Percentiles rank a stretch among this genome's conserved stretches.
Conservation (phyloP, 2,329 filamentous ascomycete genomes). For the Claviceps sp. region DNA sequence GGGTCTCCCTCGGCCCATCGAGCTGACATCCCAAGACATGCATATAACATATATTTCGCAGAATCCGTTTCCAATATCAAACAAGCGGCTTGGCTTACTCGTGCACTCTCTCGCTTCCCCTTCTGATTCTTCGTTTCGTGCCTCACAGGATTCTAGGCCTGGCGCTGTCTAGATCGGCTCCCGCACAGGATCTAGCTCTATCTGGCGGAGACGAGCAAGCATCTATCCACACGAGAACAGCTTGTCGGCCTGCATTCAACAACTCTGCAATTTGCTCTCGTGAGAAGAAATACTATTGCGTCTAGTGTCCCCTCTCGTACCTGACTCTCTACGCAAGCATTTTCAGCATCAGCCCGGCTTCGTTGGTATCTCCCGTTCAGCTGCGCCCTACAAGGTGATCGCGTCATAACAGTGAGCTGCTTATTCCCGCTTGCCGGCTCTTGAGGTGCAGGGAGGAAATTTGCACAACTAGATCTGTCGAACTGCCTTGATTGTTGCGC, state of each 20-base stretch:
- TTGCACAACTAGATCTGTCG: background rate
- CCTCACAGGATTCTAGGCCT: background rate
- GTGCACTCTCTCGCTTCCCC: background rate
- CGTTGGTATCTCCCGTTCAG: background rate
- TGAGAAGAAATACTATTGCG: background rate
- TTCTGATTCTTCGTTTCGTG: background rate
- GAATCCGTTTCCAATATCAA: background rate
- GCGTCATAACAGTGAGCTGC: background rate
- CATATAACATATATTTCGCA: background rate
- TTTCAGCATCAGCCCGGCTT: background rate
- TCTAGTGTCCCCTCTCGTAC: background rate
- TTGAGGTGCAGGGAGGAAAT: background rate
- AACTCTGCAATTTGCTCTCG: background rate
- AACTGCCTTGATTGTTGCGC: constrained; percentile 6
- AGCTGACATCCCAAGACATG: background rate
- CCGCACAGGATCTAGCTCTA: background rate
- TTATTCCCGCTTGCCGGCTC: background rate
- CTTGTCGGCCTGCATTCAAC: background rate
- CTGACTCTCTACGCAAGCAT: background rate
- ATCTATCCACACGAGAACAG: background rate
- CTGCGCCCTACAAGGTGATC: background rate
- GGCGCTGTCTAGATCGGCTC: background rate
- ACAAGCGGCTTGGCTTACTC: background rate
- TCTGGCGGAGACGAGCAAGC: background rate
- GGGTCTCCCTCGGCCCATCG: too few species aligned